A percentile compares a stretch with the other conserved stretches of the same genome.
Evolutionary conservation across 306 rosid genomes (phyloP).

Genomic region (Trichosanthes truncata): DNA sequence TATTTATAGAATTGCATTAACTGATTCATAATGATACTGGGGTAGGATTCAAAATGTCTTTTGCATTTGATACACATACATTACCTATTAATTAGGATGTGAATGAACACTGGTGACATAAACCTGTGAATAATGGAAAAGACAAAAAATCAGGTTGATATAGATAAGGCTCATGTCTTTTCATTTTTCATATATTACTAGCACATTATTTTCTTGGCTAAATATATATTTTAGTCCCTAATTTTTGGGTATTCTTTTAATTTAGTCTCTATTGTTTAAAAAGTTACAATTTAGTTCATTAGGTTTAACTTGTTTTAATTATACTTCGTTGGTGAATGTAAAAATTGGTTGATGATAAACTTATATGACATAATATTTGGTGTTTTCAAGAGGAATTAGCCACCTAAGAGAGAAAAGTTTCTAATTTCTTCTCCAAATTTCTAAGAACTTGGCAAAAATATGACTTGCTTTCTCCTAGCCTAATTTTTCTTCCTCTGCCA

Average conservation of each 20-base stretch:
- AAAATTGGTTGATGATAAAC: not conserved
- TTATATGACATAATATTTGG: not conserved
- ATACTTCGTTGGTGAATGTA: not conserved
- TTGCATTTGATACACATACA: not conserved
- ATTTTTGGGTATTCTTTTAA: not conserved
- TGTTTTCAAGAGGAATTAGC: not conserved
- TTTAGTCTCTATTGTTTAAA: too few species aligned
- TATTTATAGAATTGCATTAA: not conserved
- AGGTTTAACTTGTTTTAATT: not conserved
- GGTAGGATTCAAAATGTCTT: not conserved
- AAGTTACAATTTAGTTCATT: not conserved
- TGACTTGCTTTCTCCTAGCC: not conserved
- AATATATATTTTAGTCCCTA: not conserved
- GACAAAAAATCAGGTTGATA: not conserved
- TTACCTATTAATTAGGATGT: not conserved
- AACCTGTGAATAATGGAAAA: not conserved
- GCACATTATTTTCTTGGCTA: not conserved
- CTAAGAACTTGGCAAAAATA: not conserved
- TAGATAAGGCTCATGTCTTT: not conserved
- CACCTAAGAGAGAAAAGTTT: not conserved
- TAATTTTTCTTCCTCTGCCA: not conserved
- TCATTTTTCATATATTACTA: not conserved
- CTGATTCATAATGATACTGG: not conserved
- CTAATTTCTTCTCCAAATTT: not conserved
- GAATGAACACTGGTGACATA: not conserved